phyloP scores from a whole-genome alignment of 495 filamentous ascomycete genomes.

The Daldinia grandis region DNA sequence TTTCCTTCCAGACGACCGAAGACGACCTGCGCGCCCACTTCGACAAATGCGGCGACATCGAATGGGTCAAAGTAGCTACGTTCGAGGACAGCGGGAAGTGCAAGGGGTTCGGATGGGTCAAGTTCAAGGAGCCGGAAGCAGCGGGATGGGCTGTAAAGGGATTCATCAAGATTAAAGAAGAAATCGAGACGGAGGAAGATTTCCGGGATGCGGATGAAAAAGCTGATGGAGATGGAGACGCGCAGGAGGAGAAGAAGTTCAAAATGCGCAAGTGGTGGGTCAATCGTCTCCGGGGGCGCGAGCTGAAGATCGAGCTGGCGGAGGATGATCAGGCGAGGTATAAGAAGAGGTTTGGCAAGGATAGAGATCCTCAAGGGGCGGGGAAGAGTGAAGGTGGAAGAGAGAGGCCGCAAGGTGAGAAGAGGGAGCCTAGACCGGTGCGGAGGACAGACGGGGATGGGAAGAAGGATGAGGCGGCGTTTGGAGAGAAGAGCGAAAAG shows the following conservation, averaged over 20 bases:
- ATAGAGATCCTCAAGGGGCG: constrained; percentile 64
- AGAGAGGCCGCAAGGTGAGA: constrained; percentile 21
- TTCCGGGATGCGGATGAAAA: constrained; percentile 66
- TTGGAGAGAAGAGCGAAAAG: constrained; percentile 33
- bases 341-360: constrained; percentile 90
- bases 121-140: constrained; percentile 79
- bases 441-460: constrained; percentile 3
- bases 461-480: constrained; percentile 26
- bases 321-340: constrained; percentile 88
- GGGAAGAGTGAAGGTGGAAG: not conserved
- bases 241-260: constrained; percentile 57
- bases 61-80: constrained; percentile 84
- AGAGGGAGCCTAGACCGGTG: constrained; percentile 11
- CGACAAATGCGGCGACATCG: constrained; percentile 78
- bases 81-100: constrained; percentile 98
- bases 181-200: constrained; percentile 60
- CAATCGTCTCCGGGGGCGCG: constrained; percentile 78
- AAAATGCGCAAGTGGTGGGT: constrained; percentile 80
- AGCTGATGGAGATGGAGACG: constrained; percentile 49
- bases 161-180: constrained; percentile 71
- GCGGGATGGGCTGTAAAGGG: constrained; percentile 84
- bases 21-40: constrained; percentile 83
- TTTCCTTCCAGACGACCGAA: constrained; percentile 84
- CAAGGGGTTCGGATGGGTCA: constrained; percentile 96
- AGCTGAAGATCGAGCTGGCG: constrained; percentile 88